Percentiles rank a stretch among this genome's conserved stretches.
phyloP scores from a whole-genome alignment of 2,329 filamentous ascomycete genomes.

The Blastomyces parvus region DNA sequence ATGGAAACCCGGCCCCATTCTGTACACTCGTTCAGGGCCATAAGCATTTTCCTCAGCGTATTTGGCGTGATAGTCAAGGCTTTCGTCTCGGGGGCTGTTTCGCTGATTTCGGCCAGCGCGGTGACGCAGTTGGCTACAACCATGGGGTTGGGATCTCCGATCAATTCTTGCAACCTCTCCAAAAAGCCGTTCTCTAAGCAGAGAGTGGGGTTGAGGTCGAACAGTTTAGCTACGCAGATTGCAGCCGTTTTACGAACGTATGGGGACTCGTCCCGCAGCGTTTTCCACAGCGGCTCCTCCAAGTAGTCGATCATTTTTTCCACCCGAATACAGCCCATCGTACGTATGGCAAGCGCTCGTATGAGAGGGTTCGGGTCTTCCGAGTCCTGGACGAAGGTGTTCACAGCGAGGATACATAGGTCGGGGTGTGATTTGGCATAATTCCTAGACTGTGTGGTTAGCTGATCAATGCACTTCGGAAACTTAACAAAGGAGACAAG shows the following conservation, averaged over 20 bases:
- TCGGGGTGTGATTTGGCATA: slow-evolving; percentile 99
- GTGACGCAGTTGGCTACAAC: slow-evolving; percentile 97
- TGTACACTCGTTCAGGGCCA: slow-evolving; percentile 95
- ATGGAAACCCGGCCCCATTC: slow-evolving; percentile 98
- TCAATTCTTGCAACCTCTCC: slow-evolving; percentile 86
- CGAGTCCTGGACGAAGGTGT: slow-evolving; percentile 97
- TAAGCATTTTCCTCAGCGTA: slow-evolving; percentile 86
- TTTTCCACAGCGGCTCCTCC: slow-evolving; percentile 95
- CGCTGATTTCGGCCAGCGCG: slow-evolving; percentile 80
- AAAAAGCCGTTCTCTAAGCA: slow-evolving; percentile 96
- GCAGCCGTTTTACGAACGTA: slow-evolving; percentile 98
- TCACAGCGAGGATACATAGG: slow-evolving; percentile 95
- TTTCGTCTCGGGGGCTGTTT: slow-evolving; percentile 81
- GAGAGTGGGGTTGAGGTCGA: slow-evolving; percentile 84
- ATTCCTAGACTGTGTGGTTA: slow-evolving; percentile 55
- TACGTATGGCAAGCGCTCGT: slow-evolving; percentile 86
- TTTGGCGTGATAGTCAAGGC: slow-evolving; percentile 73
- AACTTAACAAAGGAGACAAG: not conserved
- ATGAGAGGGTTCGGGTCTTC: slow-evolving; percentile 97
- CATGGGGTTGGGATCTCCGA: slow-evolving; percentile 97
- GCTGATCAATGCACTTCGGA: slow-evolving; percentile 16
- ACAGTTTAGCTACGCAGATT: slow-evolving; percentile 95
- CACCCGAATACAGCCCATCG: slow-evolving; percentile 96
- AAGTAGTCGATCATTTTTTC: slow-evolving; percentile 99
- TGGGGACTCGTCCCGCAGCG: slow-evolving; percentile 89